Evolutionary conservation across 257 asterid species (phyloP).

Genomic region (Primulina huaijiensis): DNA sequence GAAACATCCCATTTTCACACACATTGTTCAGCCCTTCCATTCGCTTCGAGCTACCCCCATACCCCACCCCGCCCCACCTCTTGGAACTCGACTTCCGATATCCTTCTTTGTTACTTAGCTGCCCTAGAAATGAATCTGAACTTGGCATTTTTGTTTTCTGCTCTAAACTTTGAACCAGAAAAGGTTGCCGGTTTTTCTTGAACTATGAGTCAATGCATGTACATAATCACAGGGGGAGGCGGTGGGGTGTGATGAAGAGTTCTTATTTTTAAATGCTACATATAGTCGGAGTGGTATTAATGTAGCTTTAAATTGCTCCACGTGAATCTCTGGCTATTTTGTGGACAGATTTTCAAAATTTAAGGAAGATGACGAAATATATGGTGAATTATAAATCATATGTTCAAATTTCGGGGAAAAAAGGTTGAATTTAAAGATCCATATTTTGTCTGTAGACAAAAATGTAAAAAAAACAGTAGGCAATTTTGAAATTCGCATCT

Average conservation of each 20-base stretch:
- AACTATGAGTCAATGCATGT: background rate
- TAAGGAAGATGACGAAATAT: background rate
- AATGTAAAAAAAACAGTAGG: too few species aligned
- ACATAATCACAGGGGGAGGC: background rate
- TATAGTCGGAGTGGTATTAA: background rate
- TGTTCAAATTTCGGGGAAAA: background rate
- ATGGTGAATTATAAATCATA: background rate
- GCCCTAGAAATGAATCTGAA: constrained; percentile 66
- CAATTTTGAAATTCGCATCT: too few species aligned
- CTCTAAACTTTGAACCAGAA: background rate
- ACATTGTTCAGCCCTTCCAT: constrained; percentile 40
- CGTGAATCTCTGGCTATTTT: background rate
- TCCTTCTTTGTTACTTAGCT: constrained; percentile 69
- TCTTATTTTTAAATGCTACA: background rate
- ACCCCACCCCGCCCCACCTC: constrained; percentile 50
- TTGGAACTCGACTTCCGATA: constrained; percentile 53
- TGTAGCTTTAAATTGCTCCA: background rate
- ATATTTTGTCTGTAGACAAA: too few species aligned
- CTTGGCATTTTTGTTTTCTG: constrained; percentile 38
- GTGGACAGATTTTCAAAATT: background rate
- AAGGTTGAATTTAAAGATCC: too few species aligned
- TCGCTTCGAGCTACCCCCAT: constrained; percentile 31
- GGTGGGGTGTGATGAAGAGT: too few species aligned
- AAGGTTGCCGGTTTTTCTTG: background rate
- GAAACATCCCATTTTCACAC: constrained; percentile 35